Evolutionary conservation across 306 rosid species (phyloP).

Genomic region (Acacia acuminata): DNA sequence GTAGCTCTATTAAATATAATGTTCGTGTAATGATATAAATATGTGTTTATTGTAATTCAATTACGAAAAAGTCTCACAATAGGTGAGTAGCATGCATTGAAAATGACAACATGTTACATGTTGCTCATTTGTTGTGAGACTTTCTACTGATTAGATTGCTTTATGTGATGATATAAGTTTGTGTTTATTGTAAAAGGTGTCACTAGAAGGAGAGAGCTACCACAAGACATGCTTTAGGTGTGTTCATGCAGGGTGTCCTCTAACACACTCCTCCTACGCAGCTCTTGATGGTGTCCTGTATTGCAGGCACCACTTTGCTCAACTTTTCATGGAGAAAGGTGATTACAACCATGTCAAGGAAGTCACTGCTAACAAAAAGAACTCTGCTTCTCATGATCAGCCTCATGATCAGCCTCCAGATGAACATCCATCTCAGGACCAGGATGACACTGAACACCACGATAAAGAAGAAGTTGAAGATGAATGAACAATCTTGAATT

Average conservation of each 20-base stretch:
- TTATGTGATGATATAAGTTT: not conserved
- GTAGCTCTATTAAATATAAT: not conserved
- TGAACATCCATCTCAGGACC: conserved; percentile 30
- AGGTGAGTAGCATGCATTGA: too few relatives aligned
- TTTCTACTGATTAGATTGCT: too few relatives aligned
- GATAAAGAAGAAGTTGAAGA: not conserved
- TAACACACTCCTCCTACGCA: conserved; percentile 87
- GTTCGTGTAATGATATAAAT: not conserved
- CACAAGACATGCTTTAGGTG: conserved; percentile 96
- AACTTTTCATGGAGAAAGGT: conserved; percentile 97
- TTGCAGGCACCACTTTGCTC: conserved; percentile 89
- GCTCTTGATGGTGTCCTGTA: conserved; percentile 93
- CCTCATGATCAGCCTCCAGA: conserved; percentile 40
- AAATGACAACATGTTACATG: too few relatives aligned
- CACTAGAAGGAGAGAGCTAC: conserved; percentile 84
- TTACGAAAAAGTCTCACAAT: too few relatives aligned
- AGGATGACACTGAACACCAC: not conserved
- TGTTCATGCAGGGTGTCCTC: conserved; percentile 90
- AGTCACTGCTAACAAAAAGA: conserved; percentile 64
- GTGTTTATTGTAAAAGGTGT: conserved; percentile 42
- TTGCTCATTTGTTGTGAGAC: too few relatives aligned
- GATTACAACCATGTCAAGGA: conserved; percentile 70
- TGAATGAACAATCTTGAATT: conserved; percentile 26
- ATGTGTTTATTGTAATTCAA: not conserved
- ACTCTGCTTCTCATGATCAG: conserved; percentile 46